These are phyloP conservation scores for Penicillium sp. DNA, from an alignment of 2,329 filamentous ascomycete genomes.

Conservation along the genomic window DNA sequence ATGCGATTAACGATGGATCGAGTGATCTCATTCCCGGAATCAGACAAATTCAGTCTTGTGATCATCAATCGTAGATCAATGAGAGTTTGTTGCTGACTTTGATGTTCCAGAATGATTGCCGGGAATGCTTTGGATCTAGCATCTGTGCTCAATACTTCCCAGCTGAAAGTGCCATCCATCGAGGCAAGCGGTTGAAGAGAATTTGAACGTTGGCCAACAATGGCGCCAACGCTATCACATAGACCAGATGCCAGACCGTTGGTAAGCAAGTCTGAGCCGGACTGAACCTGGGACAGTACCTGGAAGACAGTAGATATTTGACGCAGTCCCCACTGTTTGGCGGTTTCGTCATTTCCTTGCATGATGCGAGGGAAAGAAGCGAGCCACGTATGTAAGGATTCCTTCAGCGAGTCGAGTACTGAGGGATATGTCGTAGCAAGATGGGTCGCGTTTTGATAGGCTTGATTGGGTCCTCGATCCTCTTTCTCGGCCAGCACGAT, in stretches of 20 bases:
- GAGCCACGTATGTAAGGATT: constrained; percentile 77
- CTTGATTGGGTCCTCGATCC: constrained; percentile 38
- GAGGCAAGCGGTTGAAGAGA: constrained; percentile 30
- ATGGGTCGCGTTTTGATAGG: constrained; percentile 53
- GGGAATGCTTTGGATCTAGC: constrained; percentile 50
- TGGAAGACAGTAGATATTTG: constrained; percentile 75
- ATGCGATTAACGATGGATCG: constrained; percentile 66
- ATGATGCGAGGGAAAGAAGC: constrained; percentile 77
- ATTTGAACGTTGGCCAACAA: constrained; percentile 41
- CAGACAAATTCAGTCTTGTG: constrained; percentile 54
- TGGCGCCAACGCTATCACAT: constrained; percentile 68
- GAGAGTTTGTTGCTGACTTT: constrained; percentile 68
- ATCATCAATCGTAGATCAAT: constrained; percentile 61
- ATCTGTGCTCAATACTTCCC: constrained; percentile 29
- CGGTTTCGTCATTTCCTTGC: constrained; percentile 78
- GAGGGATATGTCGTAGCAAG: constrained; percentile 64
- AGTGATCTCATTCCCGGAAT: constrained; percentile 54
- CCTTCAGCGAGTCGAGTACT: constrained; percentile 66
- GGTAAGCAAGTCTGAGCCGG: constrained; percentile 41
- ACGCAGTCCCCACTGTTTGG: constrained; percentile 70
- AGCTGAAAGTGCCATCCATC: constrained; percentile 22
- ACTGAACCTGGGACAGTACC: constrained; percentile 63
- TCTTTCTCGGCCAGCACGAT: constrained; percentile 65
- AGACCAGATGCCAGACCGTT: constrained; percentile 55
- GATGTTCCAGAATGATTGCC: constrained; percentile 63